These are phyloP conservation scores for Fusarium sp. DNA, from an alignment of 2,329 filamentous ascomycete species.

Conservation along the genomic window DNA sequence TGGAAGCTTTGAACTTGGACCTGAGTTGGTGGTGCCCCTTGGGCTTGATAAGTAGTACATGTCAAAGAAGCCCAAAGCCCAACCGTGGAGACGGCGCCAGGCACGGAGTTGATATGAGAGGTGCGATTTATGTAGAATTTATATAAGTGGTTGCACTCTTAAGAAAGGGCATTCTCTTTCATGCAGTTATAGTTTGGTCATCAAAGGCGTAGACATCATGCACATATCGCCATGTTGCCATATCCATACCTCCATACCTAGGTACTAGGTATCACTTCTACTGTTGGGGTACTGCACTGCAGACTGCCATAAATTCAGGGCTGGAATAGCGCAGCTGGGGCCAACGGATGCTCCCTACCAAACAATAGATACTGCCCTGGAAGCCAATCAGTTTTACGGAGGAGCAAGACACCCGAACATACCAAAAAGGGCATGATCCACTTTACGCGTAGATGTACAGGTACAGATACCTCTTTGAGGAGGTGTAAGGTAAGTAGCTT, in stretches of 20 bases:
- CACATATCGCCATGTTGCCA: background rate
- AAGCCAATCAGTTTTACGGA: slow-evolving; percentile 31
- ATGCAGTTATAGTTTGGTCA: background rate
- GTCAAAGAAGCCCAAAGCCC: slow-evolving; percentile 26
- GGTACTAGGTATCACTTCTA: no score
- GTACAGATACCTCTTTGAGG: slow-evolving; percentile 18
- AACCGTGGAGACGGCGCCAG: slow-evolving; percentile 36
- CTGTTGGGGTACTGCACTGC: background rate
- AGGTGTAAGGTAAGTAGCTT: background rate
- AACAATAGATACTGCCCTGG: background rate
- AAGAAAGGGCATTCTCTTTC: background rate
- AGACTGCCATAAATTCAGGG: slow-evolving; percentile 14
- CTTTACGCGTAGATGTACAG: slow-evolving; percentile 4
- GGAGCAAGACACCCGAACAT: slow-evolving; percentile 11
- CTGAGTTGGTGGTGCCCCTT: background rate
- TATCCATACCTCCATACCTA: no score
- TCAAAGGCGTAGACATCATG: background rate
- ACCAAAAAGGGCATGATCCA: slow-evolving; percentile 29
- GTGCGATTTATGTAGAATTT: background rate
- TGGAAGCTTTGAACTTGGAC: slow-evolving; percentile 22
- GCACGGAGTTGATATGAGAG: slow-evolving; percentile 17
- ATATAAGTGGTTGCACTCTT: background rate
- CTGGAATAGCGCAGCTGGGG: slow-evolving; percentile 5
- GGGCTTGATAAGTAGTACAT: background rate
- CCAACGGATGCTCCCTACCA: slow-evolving; percentile 22